Evolutionary conservation across 1,139 yeast genomes (phyloP), one percentile per base, ranked within the genome.

Genomic region (Eremothecium coryli): DNA sequence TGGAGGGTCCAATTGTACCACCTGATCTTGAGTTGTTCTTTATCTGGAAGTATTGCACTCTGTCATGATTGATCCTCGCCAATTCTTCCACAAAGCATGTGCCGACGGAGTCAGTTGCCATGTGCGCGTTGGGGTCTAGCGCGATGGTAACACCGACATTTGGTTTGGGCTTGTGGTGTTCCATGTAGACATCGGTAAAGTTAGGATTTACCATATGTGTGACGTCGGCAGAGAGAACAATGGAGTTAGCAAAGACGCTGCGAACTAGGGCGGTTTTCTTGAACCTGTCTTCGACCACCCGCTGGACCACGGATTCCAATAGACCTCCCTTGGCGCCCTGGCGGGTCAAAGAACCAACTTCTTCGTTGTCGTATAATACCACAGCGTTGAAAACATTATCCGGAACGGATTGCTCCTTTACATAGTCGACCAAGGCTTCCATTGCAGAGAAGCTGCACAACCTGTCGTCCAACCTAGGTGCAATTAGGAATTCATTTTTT

Each of bases 41-140:
- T 45, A 78, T 72, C 47, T 77, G 79, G 63, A 77, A 75, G 52
- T 71, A 72, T 57, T 84, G 95, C 18, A 82, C 45, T 33, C 61
- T 61, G 45, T 81, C 81, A 33, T 66, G 78, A 40, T 81, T 74
- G 37, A 64, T 52, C 31, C 68, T 60, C 4, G 84, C 86, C 46
- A 84, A 60, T 44, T 77, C 76, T 49, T 77, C 77, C 28, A 76
- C 66, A 32, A 84, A 61, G 0, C 85, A 77, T 29, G 70, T 61
- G 9, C 88, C 82, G 22, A 75, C 73, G 3, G 76, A 67, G 54
- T 84, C 94, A 11, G 93, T 82, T 28, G 88, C 82, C 72, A 82
- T 78, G 54, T 79, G 80, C 15, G 76, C 84, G 52, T 82, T 80
- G 22, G 93, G 72, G 57, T 84, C 94, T 46, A 76, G 63, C 5